Evolutionary conservation across 2,329 filamentous ascomycete species (phyloP).

Genomic region (Xylaria sp.): DNA sequence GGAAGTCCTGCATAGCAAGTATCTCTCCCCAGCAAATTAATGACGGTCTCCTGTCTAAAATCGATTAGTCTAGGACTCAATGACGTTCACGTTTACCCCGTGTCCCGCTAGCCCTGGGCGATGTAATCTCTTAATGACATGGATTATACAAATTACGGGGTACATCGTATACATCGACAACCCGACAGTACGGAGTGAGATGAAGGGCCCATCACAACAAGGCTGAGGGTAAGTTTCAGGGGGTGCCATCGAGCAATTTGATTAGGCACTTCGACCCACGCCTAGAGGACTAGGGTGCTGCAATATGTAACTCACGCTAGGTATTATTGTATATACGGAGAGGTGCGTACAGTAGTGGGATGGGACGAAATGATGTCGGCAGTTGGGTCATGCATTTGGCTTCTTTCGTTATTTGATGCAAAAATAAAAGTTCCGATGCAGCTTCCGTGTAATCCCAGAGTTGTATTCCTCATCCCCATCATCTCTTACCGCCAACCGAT

Average conservation of each 20-base stretch:
- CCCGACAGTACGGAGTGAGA: constrained; percentile 30
- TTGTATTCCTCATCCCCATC: not conserved
- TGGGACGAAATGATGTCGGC: constrained; percentile 20
- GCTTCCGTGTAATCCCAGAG: constrained; percentile 26
- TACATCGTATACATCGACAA: constrained; percentile 16
- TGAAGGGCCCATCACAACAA: constrained; percentile 28
- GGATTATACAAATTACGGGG: constrained; percentile 20
- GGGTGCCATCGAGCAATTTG: constrained; percentile 2
- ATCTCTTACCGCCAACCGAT: constrained; percentile 14
- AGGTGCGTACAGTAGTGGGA: not conserved
- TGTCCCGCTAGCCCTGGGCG: constrained; percentile 10
- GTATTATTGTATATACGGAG: constrained; percentile 1
- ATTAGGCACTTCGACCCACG: not conserved
- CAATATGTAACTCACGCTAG: not conserved
- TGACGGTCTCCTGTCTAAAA: constrained; percentile 16
- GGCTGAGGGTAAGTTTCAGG: constrained; percentile 25
- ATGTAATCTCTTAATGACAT: constrained; percentile 11
- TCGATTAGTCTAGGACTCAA: constrained; percentile 33
- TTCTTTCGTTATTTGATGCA: constrained; percentile 14
- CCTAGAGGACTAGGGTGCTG: not conserved
- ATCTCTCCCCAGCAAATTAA: constrained; percentile 1
- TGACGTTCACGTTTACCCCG: constrained; percentile 11
- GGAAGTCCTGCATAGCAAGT: constrained; percentile 23
- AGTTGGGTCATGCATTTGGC: constrained; percentile 20
- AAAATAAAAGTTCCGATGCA: constrained; percentile 26